phyloP scores from a whole-genome alignment of 2,329 filamentous ascomycete species.

The Laburnicola sp. region DNA sequence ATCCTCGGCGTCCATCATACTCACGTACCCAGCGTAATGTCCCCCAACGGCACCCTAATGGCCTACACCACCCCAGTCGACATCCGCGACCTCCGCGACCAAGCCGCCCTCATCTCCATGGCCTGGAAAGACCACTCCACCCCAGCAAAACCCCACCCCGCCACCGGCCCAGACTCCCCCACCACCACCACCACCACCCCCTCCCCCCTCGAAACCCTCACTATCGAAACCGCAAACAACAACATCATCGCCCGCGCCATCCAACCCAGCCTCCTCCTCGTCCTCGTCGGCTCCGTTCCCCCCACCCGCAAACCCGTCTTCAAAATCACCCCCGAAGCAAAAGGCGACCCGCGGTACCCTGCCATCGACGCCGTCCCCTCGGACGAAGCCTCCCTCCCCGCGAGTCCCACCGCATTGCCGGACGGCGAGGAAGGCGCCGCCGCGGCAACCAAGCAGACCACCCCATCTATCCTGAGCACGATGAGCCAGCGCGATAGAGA shows the following conservation, averaged over 20 bases:
- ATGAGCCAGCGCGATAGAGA: conserved; percentile 45
- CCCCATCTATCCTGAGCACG: conserved; percentile 41
- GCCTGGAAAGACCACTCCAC: conserved; percentile 53
- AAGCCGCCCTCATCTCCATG: conserved; percentile 54
- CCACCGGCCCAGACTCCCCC: conserved; percentile 8
- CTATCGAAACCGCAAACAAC: conserved; percentile 50
- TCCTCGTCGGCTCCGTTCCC: conserved; percentile 53
- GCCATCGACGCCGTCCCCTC: conserved; percentile 9
- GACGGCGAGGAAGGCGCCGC: conserved; percentile 12
- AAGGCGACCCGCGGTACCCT: conserved; percentile 47
- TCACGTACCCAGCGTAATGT: conserved; percentile 49
- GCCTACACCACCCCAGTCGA: conserved; percentile 55
- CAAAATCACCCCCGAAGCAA: conserved; percentile 50
- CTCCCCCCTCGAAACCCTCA: conserved; percentile 47
- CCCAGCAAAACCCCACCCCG: neutral
- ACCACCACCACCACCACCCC: neutral
- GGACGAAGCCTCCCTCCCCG: conserved; percentile 11
- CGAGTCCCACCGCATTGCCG: conserved; percentile 1
- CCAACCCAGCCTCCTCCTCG: conserved; percentile 52
- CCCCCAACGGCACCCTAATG: conserved; percentile 55
- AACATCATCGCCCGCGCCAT: conserved; percentile 53
- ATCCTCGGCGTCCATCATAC: neutral
- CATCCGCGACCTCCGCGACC: conserved; percentile 53
- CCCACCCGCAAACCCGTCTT: conserved; percentile 45
- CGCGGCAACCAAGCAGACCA: conserved; percentile 19